Conservation (phyloP, 2,329 filamentous ascomycete genomes). For the Pestalotiopsis sp. region DNA sequence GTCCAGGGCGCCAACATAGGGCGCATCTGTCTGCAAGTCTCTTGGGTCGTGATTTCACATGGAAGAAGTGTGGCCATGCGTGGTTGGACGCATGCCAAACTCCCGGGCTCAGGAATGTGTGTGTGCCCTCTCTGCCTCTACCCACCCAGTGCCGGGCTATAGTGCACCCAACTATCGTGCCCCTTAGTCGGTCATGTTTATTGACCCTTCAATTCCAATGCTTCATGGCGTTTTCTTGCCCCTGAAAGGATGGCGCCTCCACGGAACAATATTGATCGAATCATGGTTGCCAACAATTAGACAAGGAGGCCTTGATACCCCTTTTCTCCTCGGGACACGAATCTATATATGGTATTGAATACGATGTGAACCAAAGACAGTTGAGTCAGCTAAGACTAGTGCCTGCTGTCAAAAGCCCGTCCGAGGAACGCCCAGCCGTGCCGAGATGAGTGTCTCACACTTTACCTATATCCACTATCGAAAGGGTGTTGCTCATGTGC, state of each 20-base stretch:
- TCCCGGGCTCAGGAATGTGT: not conserved
- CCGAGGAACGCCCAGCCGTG: not conserved
- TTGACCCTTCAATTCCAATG: not conserved
- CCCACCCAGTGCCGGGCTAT: not conserved
- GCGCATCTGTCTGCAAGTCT: not conserved
- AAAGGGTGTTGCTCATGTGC: not conserved
- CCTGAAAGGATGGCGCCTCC: not conserved
- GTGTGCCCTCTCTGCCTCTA: not conserved
- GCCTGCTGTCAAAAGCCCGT: not conserved
- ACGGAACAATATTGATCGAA: not conserved
- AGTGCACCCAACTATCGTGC: not conserved
- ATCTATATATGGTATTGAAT: not conserved
- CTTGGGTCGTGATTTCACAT: not conserved
- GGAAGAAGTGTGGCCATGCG: not conserved
- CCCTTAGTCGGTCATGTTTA: not conserved
- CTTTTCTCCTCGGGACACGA: not conserved
- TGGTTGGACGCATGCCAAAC: not conserved
- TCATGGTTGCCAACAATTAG: not conserved
- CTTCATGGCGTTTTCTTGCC: not conserved
- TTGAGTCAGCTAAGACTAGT: not conserved
- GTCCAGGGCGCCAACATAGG: not conserved
- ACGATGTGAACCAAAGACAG: not conserved
- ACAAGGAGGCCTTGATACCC: not conserved
- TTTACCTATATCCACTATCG: not conserved
- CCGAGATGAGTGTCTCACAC: conserved; percentile 11